Percentiles rank a stretch among this genome's conserved stretches.
Evolutionary conservation across 495 filamentous ascomycete species (phyloP).

Genomic region (Penicillium taxi): DNA sequence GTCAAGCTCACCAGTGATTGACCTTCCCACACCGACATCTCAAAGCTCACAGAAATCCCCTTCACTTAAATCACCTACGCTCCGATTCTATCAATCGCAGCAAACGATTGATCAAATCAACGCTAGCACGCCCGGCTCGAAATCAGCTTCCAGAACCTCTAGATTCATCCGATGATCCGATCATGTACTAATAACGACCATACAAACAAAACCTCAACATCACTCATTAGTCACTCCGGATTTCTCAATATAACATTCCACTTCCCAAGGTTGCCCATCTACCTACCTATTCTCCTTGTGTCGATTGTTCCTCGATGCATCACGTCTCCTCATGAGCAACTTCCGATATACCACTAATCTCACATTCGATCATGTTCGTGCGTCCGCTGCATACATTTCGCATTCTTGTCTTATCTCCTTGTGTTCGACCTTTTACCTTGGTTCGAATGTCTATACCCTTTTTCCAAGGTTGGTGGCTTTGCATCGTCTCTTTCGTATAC

Average conservation of each 20-base stretch:
- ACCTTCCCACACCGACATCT: not conserved
- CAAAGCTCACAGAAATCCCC: no score
- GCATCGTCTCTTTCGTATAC: not conserved
- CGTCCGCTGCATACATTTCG: no score
- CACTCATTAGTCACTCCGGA: no score
- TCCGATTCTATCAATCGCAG: conserved; percentile 18
- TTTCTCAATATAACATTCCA: no score
- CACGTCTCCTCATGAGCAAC: no score
- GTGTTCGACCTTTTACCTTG: not conserved
- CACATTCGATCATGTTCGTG: no score
- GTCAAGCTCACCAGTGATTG: no score
- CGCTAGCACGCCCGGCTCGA: conserved; percentile 1
- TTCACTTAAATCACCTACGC: conserved; percentile 2
- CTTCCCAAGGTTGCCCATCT: no score
- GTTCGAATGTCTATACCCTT: not conserved
- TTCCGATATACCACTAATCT: no score
- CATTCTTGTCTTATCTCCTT: no score
- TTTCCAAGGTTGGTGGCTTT: conserved; percentile 1
- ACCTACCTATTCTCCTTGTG: no score
- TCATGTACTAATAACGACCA: conserved; percentile 1
- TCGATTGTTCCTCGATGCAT: no score
- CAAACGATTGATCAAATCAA: conserved; percentile 11
- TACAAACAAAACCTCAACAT: not conserved
- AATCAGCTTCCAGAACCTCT: conserved; percentile 10
- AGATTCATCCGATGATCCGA: conserved; percentile 10